Conservation (phyloP, 352 stramenopile species). For the Phytopythium montanum region DNA sequence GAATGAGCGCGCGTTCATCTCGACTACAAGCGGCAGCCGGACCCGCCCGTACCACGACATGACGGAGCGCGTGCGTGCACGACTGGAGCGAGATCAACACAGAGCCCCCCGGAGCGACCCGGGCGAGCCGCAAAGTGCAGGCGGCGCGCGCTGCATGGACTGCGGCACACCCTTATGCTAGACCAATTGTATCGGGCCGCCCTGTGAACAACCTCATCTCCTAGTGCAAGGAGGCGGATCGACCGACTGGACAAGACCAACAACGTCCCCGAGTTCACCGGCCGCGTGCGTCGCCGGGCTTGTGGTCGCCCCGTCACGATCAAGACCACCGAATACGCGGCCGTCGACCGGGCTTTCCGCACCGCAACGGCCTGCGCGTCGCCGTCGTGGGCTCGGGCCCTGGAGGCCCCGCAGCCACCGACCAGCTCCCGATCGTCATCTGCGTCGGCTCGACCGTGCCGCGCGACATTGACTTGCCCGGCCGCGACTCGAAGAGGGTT, state of each 20-base stretch:
- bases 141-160: slow-evolving; percentile 97
- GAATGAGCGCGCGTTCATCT: slow-evolving; percentile 78
- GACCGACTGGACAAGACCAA: slow-evolving; percentile 97
- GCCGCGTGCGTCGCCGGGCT: slow-evolving; percentile 94
- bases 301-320: slow-evolving; percentile 96
- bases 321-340: slow-evolving; percentile 99
- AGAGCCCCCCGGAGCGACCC: slow-evolving; percentile 83
- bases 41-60: slow-evolving; percentile 93
- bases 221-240: slow-evolving; percentile 96
- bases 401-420: slow-evolving; percentile 90
- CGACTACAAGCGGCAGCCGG: slow-evolving; percentile 76
- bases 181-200: slow-evolving; percentile 96
- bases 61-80: slow-evolving; percentile 91
- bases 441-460: slow-evolving; percentile 94
- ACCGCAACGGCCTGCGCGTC: slow-evolving; percentile 93
- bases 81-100: slow-evolving; percentile 98
- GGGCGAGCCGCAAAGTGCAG: slow-evolving; percentile 89
- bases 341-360: slow-evolving; percentile 95
- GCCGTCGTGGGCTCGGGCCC: slow-evolving; percentile 94
- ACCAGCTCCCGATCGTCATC: slow-evolving; percentile 95
- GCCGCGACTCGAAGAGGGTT: slow-evolving; percentile 91
- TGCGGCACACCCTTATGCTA: slow-evolving; percentile 98
- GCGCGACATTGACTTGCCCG: slow-evolving; percentile 88
- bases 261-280: slow-evolving; percentile 99
- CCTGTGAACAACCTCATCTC: slow-evolving; percentile 98